Evolutionary conservation across 169 alveolate genomes (phyloP).

Genomic region (Eimeria necatrix): DNA sequence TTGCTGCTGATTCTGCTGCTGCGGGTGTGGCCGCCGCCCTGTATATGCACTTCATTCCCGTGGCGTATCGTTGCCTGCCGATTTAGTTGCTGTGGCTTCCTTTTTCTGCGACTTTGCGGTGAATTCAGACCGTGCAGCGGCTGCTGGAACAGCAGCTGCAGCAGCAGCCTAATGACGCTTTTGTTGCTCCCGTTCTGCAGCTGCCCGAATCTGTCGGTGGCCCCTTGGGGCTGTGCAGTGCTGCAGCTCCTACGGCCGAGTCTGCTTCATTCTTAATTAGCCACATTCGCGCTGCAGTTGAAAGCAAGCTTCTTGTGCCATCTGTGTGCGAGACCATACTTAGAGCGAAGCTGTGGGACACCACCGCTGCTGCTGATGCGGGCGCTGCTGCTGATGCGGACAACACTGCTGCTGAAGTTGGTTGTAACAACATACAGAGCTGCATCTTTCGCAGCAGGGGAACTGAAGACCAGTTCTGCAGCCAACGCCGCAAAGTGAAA

Average conservation of each 20-base stretch:
- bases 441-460: neutral
- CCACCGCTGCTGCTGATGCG: neutral
- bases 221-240: constrained; percentile 27
- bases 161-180: neutral
- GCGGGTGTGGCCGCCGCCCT: constrained; percentile 1
- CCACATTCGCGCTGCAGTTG: constrained; percentile 31
- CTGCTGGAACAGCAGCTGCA: constrained; percentile 31
- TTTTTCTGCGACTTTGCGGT: neutral
- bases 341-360: constrained; percentile 34
- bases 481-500: neutral
- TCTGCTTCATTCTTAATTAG: neutral
- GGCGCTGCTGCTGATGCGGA: neutral
- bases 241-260: constrained; percentile 33
- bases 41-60: neutral
- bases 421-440: neutral
- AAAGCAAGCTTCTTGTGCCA: constrained; percentile 21
- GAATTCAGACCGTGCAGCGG: constrained; percentile 12
- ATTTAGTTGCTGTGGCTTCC: neutral
- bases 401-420: neutral
- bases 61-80: neutral
- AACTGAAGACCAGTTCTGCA: neutral
- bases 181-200: neutral
- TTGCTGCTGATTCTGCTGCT: constrained; percentile 11
- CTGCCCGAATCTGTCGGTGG: neutral
- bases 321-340: neutral